Evolutionary conservation across 2,329 filamentous ascomycete genomes (phyloP), one percentile per base, ranked within the genome.

Genomic region (Zarea fungicola): DNA sequence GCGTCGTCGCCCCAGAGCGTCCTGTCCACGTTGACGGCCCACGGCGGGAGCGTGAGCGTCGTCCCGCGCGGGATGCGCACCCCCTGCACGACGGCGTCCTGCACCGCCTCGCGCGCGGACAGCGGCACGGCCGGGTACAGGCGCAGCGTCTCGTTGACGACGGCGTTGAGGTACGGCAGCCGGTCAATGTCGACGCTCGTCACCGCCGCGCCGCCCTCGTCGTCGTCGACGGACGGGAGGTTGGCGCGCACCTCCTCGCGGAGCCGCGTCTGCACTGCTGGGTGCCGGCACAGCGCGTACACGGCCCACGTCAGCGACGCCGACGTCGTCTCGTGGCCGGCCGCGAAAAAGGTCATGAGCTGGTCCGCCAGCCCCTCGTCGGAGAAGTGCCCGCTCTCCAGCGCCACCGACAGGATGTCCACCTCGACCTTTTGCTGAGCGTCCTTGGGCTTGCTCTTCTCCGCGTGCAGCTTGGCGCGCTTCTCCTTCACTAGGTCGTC

Each of bases 311-410:
- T 85, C 61, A 93, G 74, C 16, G 87, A 77, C 1, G 83, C 78
- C 1, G 88, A 81, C 0, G 87, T 91, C 1, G 88, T 92, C 67
- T 92, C 87, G 64, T 92, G 88, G 19, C 84, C 85, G 0, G 89
- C 89, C 1, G 85, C 85, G 5, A 95, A 78, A 70, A 95, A 93
- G 1, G 88, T 95, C 87, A 95, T 93, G 62, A 93, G 78, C 67
- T 95, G 89, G 63, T 93, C 86, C 29, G 89, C 80, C n/a, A 95
- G 78, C 52, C 89, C 82, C 42, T 89, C 85, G 54, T 93, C 87
- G 11, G 70, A 78, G 66, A 95, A 93, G 6, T 75, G 81, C 40
- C 86, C 87, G 32, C 83, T 89, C 61, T 84, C 78, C 41, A 95
- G 72, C 14, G 89, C 89, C 0, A 92, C 85, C 1, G 85, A 89